Percentiles rank a stretch among this genome's conserved stretches.
Evolutionary conservation across 2,329 filamentous ascomycete species (phyloP).

Genomic region (Torrubiella hemipterigena): DNA sequence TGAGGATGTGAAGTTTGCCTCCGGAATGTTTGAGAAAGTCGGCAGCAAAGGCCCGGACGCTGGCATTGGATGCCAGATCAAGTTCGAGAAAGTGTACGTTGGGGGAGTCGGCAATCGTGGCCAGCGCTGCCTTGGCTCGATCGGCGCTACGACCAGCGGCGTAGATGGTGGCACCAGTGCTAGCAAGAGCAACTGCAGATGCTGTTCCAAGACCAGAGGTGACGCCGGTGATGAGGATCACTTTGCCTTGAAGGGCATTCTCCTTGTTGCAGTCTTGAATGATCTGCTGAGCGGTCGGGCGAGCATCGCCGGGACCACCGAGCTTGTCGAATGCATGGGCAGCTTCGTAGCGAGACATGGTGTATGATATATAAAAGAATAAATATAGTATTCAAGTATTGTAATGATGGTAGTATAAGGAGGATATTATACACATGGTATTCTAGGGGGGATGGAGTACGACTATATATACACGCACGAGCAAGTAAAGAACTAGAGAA

Average conservation of each 20-base stretch:
- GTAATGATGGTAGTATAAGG: too few species aligned
- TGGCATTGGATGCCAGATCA: constrained; percentile 17
- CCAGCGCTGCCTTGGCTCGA: constrained; percentile 18
- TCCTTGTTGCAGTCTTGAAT: constrained; percentile 16
- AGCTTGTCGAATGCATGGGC: too few species aligned
- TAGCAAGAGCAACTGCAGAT: constrained; percentile 22
- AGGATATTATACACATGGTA: too few species aligned
- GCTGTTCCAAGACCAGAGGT: constrained; percentile 25
- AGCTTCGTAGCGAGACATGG: too few species aligned
- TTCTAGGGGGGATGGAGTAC: too few species aligned
- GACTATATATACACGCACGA: too few species aligned
- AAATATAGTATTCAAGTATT: too few species aligned
- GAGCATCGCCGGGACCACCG: constrained; percentile 16
- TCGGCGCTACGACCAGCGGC: constrained; percentile 20
- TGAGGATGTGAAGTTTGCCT: constrained; percentile 9
- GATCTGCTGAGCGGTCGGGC: constrained; percentile 20
- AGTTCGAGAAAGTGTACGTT: constrained; percentile 19
- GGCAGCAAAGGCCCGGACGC: constrained; percentile 14
- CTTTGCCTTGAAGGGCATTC: constrained; percentile 17
- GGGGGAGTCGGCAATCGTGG: constrained; percentile 6
- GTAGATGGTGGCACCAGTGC: constrained; percentile 24
- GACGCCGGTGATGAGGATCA: constrained; percentile 23
- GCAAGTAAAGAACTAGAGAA: too few species aligned
- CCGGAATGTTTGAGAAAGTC: constrained; percentile 6
- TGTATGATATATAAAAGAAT: too few species aligned